Evolutionary conservation across 768 basidiomycete species (phyloP).

Genomic region (Lanmaoa rubissima): DNA sequence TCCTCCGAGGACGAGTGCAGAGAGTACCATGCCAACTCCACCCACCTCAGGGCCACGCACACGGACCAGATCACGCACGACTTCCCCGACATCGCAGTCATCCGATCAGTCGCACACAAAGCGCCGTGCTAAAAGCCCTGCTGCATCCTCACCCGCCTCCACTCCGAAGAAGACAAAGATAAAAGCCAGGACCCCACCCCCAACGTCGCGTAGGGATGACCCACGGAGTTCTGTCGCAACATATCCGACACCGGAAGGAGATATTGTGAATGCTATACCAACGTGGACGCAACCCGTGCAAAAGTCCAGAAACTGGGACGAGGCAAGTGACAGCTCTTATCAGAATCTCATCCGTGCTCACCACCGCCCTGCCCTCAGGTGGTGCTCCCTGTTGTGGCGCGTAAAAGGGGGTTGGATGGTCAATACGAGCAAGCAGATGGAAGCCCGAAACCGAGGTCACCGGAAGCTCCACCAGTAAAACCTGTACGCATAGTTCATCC

Average conservation of each 20-base stretch:
- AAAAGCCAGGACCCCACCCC: conserved; percentile 34
- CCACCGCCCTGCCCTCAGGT: conserved; percentile 46
- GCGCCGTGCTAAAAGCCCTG: conserved; percentile 48
- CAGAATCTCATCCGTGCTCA: conserved; percentile 4
- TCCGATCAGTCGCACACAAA: conserved; percentile 40
- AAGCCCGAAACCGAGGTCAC: conserved; percentile 53
- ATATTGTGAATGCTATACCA: conserved; percentile 72
- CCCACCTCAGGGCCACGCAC: conserved; percentile 30
- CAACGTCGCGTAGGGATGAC: conserved; percentile 38
- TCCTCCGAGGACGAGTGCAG: conserved; percentile 38
- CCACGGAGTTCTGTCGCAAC: conserved; percentile 60
- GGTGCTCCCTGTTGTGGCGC: conserved; percentile 79
- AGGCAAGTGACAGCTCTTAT: conserved; percentile 43
- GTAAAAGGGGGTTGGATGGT: conserved; percentile 75
- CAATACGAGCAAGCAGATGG: conserved; percentile 70
- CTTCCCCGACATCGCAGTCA: conserved; percentile 29
- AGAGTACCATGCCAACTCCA: conserved; percentile 39
- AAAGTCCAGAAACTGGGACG: conserved; percentile 78
- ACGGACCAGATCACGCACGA: conserved; percentile 23
- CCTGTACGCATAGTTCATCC: conserved; percentile 48
- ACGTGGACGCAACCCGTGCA: conserved; percentile 76
- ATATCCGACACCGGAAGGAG: conserved; percentile 62
- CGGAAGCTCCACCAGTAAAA: conserved; percentile 39
- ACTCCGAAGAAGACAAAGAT: conserved; percentile 41
- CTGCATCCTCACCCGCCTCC: conserved; percentile 36